Evolutionary conservation across 2,329 filamentous ascomycete genomes (phyloP).

Genomic region (Aschersonia sp.): DNA sequence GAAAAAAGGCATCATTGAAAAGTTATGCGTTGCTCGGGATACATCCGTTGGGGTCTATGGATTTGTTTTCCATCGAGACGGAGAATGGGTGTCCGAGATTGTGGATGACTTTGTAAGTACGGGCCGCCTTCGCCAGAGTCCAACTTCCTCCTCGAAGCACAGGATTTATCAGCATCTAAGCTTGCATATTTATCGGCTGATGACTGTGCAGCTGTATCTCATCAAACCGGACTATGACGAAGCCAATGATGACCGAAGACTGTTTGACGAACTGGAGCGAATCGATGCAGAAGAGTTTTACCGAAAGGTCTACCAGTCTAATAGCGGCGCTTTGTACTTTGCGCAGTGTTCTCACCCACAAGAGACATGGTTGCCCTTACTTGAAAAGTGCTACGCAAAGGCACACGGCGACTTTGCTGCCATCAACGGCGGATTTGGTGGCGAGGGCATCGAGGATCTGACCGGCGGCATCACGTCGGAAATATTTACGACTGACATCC

Average conservation of each 20-base stretch:
- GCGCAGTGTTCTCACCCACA: slow-evolving; percentile 60
- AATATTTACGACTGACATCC: slow-evolving; percentile 51
- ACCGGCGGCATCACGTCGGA: slow-evolving; percentile 54
- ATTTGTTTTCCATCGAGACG: slow-evolving; percentile 72
- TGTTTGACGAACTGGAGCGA: slow-evolving; percentile 27
- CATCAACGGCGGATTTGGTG: slow-evolving; percentile 57
- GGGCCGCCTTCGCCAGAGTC: no score
- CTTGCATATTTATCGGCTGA: no score
- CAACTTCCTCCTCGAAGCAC: no score
- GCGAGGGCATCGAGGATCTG: slow-evolving; percentile 45
- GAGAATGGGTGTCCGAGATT: slow-evolving; percentile 52
- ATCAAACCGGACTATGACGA: slow-evolving; percentile 50
- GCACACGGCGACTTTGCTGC: slow-evolving; percentile 66
- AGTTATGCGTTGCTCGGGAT: slow-evolving; percentile 58
- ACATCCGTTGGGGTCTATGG: slow-evolving; percentile 69
- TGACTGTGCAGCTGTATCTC: slow-evolving; percentile 27
- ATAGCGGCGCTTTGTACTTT: slow-evolving; percentile 63
- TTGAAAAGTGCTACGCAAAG: slow-evolving; percentile 73
- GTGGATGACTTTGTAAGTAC: slow-evolving; percentile 36
- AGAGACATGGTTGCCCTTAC: slow-evolving; percentile 66
- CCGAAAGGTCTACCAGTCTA: slow-evolving; percentile 56
- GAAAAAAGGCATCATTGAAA: slow-evolving; percentile 56
- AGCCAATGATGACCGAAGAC: slow-evolving; percentile 28
- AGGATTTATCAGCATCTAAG: no score
- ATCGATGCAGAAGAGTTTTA: slow-evolving; percentile 45